phyloP scores from a whole-genome alignment of 352 stramenopile species.

The Aphanomyces cochlioides region DNA sequence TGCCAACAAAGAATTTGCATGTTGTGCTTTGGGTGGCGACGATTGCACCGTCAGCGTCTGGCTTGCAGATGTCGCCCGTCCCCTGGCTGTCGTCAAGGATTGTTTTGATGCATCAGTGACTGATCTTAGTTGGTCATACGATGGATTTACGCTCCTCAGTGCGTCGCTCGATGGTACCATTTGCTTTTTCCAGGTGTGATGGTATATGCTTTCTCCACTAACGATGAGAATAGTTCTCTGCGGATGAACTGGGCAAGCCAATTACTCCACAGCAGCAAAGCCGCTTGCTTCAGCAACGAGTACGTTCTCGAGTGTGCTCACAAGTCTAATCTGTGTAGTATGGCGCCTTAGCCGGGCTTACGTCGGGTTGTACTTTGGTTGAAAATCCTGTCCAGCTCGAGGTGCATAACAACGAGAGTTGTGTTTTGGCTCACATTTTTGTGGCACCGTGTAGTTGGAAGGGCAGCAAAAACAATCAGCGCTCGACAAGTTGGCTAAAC shows the following conservation, averaged over 20 bases:
- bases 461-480: conserved; percentile 38
- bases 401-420: conserved; percentile 36
- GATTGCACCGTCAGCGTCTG: conserved; percentile 84
- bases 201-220: background rate
- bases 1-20: conserved; percentile 77
- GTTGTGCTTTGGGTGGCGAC: conserved; percentile 74
- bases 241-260: conserved; percentile 58
- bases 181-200: conserved; percentile 62
- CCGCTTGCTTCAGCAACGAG: conserved; percentile 75
- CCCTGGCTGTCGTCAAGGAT: conserved; percentile 72
- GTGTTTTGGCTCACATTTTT: conserved; percentile 9
- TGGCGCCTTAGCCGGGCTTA: conserved; percentile 72
- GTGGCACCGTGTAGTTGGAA: conserved; percentile 46
- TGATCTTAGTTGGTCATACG: conserved; percentile 67
- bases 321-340: conserved; percentile 44
- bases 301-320: conserved; percentile 29
- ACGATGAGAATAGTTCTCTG: conserved; percentile 37
- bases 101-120: conserved; percentile 83
- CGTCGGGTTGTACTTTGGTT: conserved; percentile 67
- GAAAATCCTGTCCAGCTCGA: conserved; percentile 79
- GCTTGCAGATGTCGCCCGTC: conserved; percentile 70
- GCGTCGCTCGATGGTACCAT: conserved; percentile 78
- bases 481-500: conserved; percentile 14
- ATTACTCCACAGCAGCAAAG: conserved; percentile 72
- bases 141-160: conserved; percentile 57